phyloP scores from a whole-genome alignment of 1,284 basidiomycete species.

The Rhodotorula sp. region DNA sequence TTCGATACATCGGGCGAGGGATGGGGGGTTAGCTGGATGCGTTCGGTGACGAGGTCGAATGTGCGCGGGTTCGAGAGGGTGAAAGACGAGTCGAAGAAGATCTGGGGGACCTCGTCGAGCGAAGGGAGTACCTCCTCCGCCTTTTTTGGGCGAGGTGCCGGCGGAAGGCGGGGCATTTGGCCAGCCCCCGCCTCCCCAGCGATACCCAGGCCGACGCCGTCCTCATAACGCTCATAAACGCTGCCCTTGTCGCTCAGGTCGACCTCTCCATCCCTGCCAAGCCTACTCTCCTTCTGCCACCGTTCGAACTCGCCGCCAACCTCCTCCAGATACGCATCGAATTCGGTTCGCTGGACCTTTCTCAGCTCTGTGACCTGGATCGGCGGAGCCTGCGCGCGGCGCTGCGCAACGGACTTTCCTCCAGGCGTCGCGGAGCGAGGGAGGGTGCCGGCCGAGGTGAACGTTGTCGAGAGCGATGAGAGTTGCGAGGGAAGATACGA shows the following conservation, averaged over 20 bases:
- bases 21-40: constrained; percentile 40
- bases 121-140: constrained; percentile 57
- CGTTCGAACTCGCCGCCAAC: constrained; percentile 45
- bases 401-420: constrained; percentile 34
- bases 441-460: constrained; percentile 37
- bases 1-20: constrained; percentile 1
- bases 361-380: constrained; percentile 29
- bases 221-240: background rate
- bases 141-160: constrained; percentile 16
- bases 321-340: constrained; percentile 44
- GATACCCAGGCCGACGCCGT: background rate
- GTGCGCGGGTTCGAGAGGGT: constrained; percentile 80
- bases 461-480: constrained; percentile 36
- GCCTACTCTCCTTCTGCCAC: constrained; percentile 45
- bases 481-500: constrained; percentile 37
- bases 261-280: constrained; percentile 39
- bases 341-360: constrained; percentile 23
- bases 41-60: constrained; percentile 77
- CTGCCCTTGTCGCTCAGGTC: background rate
- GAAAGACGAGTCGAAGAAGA: constrained; percentile 77
- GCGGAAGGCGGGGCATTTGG: constrained; percentile 26
- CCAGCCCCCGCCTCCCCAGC: background rate
- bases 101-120: constrained; percentile 71
- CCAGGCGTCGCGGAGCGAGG: constrained; percentile 14
- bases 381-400: constrained; percentile 32